Evolutionary conservation across 2,329 filamentous ascomycete species (phyloP).

Genomic region (Orbilia javanica): DNA sequence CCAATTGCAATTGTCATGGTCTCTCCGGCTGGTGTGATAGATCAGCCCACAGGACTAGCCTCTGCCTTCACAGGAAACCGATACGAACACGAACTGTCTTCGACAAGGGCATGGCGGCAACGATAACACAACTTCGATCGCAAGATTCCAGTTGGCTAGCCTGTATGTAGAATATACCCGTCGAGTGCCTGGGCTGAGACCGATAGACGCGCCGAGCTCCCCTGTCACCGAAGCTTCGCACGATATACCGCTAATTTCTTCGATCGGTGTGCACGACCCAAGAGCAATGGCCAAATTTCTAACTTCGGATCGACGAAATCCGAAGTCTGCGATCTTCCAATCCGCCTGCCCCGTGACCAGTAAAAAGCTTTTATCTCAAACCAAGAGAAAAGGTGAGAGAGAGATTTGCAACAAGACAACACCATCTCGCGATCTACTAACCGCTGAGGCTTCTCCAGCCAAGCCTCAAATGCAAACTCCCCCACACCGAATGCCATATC

Average conservation of each 20-base stretch:
- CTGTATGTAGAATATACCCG: slow-evolving; percentile 8
- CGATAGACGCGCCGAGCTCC: neutral
- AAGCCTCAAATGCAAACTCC: slow-evolving; percentile 4
- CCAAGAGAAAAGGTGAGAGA: slow-evolving; percentile 19
- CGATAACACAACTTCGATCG: slow-evolving; percentile 11
- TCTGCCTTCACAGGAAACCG: neutral
- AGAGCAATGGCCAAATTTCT: neutral
- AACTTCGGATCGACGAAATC: slow-evolving; percentile 29
- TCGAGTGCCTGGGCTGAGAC: neutral
- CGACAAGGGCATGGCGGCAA: slow-evolving; percentile 42
- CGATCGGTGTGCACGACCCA: slow-evolving; percentile 23
- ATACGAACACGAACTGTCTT: neutral
- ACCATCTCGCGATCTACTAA: slow-evolving; percentile 6
- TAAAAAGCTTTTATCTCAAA: slow-evolving; percentile 23
- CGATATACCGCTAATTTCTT: neutral
- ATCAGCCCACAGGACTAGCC: slow-evolving; percentile 23
- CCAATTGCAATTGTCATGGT: slow-evolving; percentile 41
- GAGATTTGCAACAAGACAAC: slow-evolving; percentile 45
- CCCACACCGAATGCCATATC: slow-evolving; percentile 36
- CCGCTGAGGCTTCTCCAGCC: neutral
- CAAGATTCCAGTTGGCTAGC: slow-evolving; percentile 3
- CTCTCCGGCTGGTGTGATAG: slow-evolving; percentile 26
- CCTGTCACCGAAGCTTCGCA: neutral
- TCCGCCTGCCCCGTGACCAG: slow-evolving; percentile 48
- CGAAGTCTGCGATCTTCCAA: slow-evolving; percentile 48